These are phyloP conservation scores for Funneliformis mosseae DNA, from an alignment of 192 early-diverging fungal species.

Conservation along the genomic window DNA sequence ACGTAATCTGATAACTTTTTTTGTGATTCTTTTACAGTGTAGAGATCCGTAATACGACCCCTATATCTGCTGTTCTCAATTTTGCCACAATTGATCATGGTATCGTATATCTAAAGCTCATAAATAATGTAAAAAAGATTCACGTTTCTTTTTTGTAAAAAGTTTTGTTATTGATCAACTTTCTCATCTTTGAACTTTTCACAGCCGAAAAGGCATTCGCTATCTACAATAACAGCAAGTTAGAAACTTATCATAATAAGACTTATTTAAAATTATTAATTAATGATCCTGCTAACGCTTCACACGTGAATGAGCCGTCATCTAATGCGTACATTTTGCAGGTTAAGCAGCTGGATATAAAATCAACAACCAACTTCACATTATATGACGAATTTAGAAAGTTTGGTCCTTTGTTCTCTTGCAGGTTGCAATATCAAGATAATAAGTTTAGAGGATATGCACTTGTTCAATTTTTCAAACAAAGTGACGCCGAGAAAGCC, in stretches of 20 bases:
- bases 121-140: no score
- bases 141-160: no score
- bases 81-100: no score
- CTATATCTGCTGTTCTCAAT: no score
- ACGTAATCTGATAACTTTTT: no score
- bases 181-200: constrained; percentile 3
- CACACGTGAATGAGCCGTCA: constrained; percentile 37
- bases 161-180: no score
- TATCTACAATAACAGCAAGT: constrained; percentile 37
- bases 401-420: constrained; percentile 45
- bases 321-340: constrained; percentile 37
- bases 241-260: constrained; percentile 31
- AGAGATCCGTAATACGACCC: no score
- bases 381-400: constrained; percentile 46
- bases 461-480: constrained; percentile 43
- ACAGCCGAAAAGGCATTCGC: constrained; percentile 50
- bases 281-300: constrained; percentile 29
- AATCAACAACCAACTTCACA: constrained; percentile 33
- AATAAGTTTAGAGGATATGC: constrained; percentile 38
- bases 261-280: constrained; percentile 35
- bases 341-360: constrained; percentile 38
- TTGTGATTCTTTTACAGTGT: no score
- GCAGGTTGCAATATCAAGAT: constrained; percentile 32
- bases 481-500: constrained; percentile 37
- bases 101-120: no score